A percentile compares a stretch with the other conserved stretches of the same genome.
Conservation (phyloP, 176 grass and related monocot species). For the Raddia guianensis region DNA sequence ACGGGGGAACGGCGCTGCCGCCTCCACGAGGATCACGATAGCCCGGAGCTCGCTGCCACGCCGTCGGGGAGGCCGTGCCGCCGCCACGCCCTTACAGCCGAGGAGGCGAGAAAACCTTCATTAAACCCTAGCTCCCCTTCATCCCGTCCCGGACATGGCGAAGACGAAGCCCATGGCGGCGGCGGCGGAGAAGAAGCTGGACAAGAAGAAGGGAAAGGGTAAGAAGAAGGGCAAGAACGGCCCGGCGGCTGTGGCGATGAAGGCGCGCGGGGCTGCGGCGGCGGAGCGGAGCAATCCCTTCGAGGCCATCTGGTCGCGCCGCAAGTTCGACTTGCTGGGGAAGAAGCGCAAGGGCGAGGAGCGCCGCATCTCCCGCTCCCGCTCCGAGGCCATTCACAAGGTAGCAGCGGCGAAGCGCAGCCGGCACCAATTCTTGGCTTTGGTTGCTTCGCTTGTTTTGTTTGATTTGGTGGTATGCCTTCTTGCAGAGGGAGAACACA, state of each 20-base stretch:
- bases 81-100: too few species aligned
- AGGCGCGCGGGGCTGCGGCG: conserved; percentile 36
- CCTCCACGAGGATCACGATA: too few species aligned
- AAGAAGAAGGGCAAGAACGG: conserved; percentile 41
- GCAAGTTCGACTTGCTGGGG: conserved; percentile 90
- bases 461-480: conserved; percentile 3
- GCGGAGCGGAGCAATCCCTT: conserved; percentile 68
- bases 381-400: conserved; percentile 79
- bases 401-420: conserved; percentile 25
- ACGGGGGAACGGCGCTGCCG: too few species aligned
- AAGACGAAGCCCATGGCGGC: conserved; percentile 42
- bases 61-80: too few species aligned
- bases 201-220: conserved; percentile 57
- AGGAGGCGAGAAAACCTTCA: not conserved
- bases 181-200: conserved; percentile 3
- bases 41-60: too few species aligned
- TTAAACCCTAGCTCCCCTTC: conserved; percentile 33
- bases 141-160: conserved; percentile 46
- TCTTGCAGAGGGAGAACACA: conserved; percentile 90
- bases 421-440: not conserved
- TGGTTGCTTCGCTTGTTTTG: conserved; percentile 3
- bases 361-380: conserved; percentile 59
- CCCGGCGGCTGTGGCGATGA: conserved; percentile 56
- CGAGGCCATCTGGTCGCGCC: conserved; percentile 89
- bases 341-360: conserved; percentile 97